Percentiles rank a stretch among this genome's conserved stretches.
These are phyloP conservation scores for Lathyrus sativus DNA, from an alignment of 306 rosid species.

Conservation along the genomic window DNA sequence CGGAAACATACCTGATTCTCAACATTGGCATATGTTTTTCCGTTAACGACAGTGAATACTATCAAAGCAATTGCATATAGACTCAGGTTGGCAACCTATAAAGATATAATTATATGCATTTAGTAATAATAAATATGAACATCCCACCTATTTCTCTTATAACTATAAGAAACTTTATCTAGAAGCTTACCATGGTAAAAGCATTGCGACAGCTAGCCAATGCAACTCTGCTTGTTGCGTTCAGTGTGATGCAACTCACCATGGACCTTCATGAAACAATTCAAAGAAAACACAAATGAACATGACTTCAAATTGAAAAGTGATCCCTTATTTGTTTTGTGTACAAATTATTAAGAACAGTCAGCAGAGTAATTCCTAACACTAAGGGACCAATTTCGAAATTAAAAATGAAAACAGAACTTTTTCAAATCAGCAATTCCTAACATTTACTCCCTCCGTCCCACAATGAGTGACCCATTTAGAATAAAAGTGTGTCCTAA, in stretches of 20 bases:
- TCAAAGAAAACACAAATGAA: conserved; percentile 6
- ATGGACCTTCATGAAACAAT: conserved; percentile 72
- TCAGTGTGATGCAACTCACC: conserved; percentile 89
- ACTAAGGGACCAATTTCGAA: background rate
- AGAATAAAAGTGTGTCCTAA: too few relatives aligned
- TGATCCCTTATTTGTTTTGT: background rate
- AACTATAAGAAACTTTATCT: conserved; percentile 23
- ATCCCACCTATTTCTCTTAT: conserved; percentile 5
- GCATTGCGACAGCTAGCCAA: conserved; percentile 97
- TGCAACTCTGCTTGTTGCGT: conserved; percentile 87
- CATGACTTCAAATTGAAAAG: conserved; percentile 9
- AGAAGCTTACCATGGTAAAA: conserved; percentile 75
- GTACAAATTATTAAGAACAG: background rate
- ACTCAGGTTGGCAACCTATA: conserved; percentile 87
- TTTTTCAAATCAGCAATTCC: background rate
- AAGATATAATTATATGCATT: conserved; percentile 29
- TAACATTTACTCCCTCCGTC: too few relatives aligned
- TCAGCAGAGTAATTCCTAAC: background rate
- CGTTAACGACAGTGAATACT: conserved; percentile 56
- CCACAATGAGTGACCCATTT: too few relatives aligned
- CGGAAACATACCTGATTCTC: conserved; percentile 66
- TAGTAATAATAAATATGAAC: conserved; percentile 21
- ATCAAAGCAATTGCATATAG: conserved; percentile 75
- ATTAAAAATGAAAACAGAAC: background rate
- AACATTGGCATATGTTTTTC: conserved; percentile 51